phyloP scores from a whole-genome alignment of 2,329 filamentous ascomycete species.

The Neofusicoccum kwambonambiense region DNA sequence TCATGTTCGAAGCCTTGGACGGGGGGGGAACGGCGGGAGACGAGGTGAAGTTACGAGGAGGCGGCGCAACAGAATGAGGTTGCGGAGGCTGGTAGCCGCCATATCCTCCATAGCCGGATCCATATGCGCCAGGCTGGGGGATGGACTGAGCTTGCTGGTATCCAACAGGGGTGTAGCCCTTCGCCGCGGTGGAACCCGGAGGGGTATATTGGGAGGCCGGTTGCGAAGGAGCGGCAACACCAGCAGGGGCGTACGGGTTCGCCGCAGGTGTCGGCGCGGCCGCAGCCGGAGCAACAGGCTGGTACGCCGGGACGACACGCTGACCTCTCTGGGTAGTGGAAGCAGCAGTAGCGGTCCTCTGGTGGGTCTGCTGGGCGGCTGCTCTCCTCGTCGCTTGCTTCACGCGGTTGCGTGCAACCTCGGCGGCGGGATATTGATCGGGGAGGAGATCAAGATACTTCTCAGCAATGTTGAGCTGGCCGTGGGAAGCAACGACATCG shows the following conservation, averaged over 20 bases:
- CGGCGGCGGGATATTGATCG: slow-evolving; percentile 77
- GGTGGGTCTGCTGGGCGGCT: slow-evolving; percentile 42
- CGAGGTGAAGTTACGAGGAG: slow-evolving; percentile 66
- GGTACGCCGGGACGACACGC: slow-evolving; percentile 37
- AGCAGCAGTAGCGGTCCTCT: slow-evolving; percentile 41
- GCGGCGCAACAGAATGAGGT: slow-evolving; percentile 52
- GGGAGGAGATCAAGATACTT: slow-evolving; percentile 90
- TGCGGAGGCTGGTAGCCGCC: slow-evolving; percentile 46
- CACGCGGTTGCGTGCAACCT: slow-evolving; percentile 81
- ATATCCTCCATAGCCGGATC: background rate
- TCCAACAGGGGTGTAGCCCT: slow-evolving; percentile 48
- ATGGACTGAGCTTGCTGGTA: slow-evolving; percentile 50
- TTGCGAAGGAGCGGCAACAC: slow-evolving; percentile 28
- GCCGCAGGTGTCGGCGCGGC: slow-evolving; percentile 21
- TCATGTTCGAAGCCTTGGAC: slow-evolving; percentile 67
- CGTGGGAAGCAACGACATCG: slow-evolving; percentile 88
- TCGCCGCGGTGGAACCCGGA: slow-evolving; percentile 33
- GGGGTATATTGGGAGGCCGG: slow-evolving; percentile 35
- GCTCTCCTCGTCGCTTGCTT: slow-evolving; percentile 75
- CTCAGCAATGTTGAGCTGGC: slow-evolving; percentile 80
- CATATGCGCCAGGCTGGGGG: slow-evolving; percentile 39
- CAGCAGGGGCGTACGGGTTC: slow-evolving; percentile 36
- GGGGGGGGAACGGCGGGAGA: slow-evolving; percentile 65
- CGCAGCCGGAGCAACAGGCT: slow-evolving; percentile 27
- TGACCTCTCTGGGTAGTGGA: slow-evolving; percentile 32